phyloP scores from a whole-genome alignment of 768 basidiomycete species.

The Suillus hirtellus region DNA sequence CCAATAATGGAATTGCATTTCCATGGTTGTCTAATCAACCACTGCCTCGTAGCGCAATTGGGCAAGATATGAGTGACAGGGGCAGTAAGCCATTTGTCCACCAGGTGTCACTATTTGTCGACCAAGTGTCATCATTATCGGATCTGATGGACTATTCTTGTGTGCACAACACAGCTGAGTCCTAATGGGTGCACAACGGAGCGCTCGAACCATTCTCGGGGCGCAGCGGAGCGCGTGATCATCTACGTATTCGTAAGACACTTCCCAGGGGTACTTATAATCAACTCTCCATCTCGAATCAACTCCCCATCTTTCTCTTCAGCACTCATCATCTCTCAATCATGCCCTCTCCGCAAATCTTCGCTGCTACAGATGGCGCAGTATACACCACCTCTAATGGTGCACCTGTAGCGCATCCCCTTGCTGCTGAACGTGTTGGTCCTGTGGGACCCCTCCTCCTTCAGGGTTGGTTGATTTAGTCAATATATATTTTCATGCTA shows the following conservation, averaged over 20 bases:
- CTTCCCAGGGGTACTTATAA: slow-evolving; percentile 32
- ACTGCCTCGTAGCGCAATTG: not conserved
- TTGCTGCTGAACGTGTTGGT: slow-evolving; percentile 77
- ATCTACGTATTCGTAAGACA: slow-evolving; percentile 16
- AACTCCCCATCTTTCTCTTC: not conserved
- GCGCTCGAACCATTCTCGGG: not conserved
- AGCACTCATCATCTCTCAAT: slow-evolving; percentile 10
- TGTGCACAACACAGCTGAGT: not conserved
- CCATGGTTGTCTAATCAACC: slow-evolving; percentile 8
- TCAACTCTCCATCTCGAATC: slow-evolving; percentile 16
- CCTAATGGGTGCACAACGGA: not conserved
- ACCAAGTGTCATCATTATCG: not conserved
- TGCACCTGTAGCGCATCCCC: slow-evolving; percentile 72
- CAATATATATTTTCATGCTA: slow-evolving; percentile 13
- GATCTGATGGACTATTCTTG: slow-evolving; percentile 8
- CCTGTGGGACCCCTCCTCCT: slow-evolving; percentile 79
- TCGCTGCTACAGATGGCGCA: slow-evolving; percentile 53
- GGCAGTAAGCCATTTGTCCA: not conserved
- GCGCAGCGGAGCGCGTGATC: slow-evolving; percentile 10
- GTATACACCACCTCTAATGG: slow-evolving; percentile 88
- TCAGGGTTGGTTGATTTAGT: slow-evolving; percentile 56
- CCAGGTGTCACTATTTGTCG: not conserved
- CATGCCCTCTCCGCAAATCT: slow-evolving; percentile 72
- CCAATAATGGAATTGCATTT: slow-evolving; percentile 11
- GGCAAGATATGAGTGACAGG: slow-evolving; percentile 5